Base-by-base conservation (phyloP, 208 protist species). In the Balamuthia mandrillaris region DNA sequence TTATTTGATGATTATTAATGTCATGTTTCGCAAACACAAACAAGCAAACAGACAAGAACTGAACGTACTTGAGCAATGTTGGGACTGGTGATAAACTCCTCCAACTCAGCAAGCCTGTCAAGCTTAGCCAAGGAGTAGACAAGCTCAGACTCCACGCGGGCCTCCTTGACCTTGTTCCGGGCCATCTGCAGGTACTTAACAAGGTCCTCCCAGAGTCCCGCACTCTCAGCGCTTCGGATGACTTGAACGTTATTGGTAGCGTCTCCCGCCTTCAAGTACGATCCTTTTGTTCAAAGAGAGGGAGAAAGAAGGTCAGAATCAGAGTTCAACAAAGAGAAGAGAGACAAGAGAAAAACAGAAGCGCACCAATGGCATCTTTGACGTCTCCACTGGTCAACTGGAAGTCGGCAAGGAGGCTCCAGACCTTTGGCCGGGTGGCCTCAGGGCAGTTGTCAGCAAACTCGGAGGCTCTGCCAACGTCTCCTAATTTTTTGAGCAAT, bases 141-240 rank as follows among this genome's bases (percentile, higher is more conserved):
- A 29, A 99, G 91, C 74, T 98, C 97, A 18, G 97, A 98, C 91
- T 99, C 99, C 86, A 99, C 98, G 37, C 84, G 58, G 44, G 90
- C 61, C 68, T 98, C 96, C 56, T 96, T 94, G 21, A 93, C 77
- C 70, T 94, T 92, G 87, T 95, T 93, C 70, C 98, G 95, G 6
- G 96, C 96, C 98, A 99, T 99, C 47, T 92, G 93, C 51, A 99
- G 95, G 94, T 97, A 99, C 72, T 95, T 95, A 87, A 99, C 96
- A n/a, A 99, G 93, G 66, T 97, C 94, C 16, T 95, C 93, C 89
- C 95, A 99, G 63, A 96, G 84, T 68, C 97, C 95, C n/a, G 88
- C 93, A 27, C 90, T 83, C 85, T 99, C 93, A 54, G 98, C 87
- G 14, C 93, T 94, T 0, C 91, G 66, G 39, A 98, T 98, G 16